Evolutionary conservation across 805 yeast species (phyloP).

Genomic region (Candida silvicultrix): DNA sequence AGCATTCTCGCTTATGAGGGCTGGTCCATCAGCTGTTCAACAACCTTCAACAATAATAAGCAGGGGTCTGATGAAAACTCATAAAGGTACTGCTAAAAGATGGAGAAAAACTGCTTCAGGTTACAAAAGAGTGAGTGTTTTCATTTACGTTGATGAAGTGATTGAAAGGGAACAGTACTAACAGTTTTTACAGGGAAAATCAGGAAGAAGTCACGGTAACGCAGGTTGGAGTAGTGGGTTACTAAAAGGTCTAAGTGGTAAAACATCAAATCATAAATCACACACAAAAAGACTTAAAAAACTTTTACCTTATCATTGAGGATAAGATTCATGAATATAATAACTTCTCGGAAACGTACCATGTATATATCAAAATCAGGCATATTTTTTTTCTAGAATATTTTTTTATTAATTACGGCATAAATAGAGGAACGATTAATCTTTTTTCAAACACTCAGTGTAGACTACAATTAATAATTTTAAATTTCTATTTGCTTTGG

Average conservation of each 20-base stretch:
- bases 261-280: slow-evolving; percentile 44
- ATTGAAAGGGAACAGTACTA: background rate
- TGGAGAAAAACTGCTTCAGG: slow-evolving; percentile 70
- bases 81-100: slow-evolving; percentile 82
- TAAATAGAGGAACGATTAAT: background rate
- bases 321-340: background rate
- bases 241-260: slow-evolving; percentile 54
- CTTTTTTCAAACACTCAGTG: no score
- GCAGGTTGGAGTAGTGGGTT: slow-evolving; percentile 74
- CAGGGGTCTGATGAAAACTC: slow-evolving; percentile 57
- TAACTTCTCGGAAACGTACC: background rate
- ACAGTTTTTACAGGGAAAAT: slow-evolving; percentile 39
- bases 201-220: slow-evolving; percentile 91
- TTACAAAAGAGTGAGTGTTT: slow-evolving; percentile 42
- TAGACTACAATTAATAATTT: no score
- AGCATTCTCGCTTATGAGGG: background rate
- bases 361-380: background rate
- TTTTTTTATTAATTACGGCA: background rate
- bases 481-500: no score
- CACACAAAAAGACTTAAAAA: slow-evolving; percentile 57
- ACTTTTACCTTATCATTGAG: slow-evolving; percentile 30
- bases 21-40: background rate
- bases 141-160: background rate
- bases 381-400: no score
- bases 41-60: slow-evolving; percentile 15